A percentile compares a stretch with the other conserved stretches of the same genome.
Evolutionary conservation across 176 grass and related monocot species (phyloP).

Genomic region (Typha latifolia): DNA sequence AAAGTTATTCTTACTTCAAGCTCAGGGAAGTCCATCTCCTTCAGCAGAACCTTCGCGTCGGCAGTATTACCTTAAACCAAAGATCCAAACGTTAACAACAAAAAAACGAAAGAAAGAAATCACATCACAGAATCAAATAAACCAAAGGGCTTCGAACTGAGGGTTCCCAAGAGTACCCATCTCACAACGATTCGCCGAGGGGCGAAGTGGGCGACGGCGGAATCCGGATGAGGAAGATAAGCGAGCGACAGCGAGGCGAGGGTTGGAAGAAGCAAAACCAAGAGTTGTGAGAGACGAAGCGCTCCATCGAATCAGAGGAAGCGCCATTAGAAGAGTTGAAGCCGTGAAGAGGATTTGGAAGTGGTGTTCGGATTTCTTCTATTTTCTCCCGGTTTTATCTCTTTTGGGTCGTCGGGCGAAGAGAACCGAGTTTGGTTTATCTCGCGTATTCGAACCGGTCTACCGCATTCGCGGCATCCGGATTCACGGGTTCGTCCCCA

Average conservation of each 20-base stretch:
- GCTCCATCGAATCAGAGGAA: conserved; percentile 58
- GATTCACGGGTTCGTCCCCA: no score
- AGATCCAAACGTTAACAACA: background rate
- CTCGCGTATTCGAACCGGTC: no score
- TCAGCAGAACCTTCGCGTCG: conserved; percentile 53
- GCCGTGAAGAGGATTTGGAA: background rate
- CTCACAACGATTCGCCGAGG: conserved; percentile 7
- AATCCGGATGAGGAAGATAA: conserved; percentile 29
- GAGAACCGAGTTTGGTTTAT: no score
- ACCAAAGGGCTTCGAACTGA: background rate
- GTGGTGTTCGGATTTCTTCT: background rate
- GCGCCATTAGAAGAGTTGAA: conserved; percentile 33
- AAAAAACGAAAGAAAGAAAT: background rate
- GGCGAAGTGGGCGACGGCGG: conserved; percentile 15
- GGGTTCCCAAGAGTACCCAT: background rate
- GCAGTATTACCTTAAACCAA: conserved; percentile 17
- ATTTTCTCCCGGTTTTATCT: background rate
- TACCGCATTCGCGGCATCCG: no score
- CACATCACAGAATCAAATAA: background rate
- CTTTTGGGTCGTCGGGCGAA: background rate
- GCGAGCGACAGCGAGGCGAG: conserved; percentile 6
- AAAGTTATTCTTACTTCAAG: conserved; percentile 50
- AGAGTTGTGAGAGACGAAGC: conserved; percentile 29
- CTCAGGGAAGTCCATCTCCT: conserved; percentile 83
- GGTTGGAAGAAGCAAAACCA: conserved; percentile 2